Evolutionary conservation across 2,329 filamentous ascomycete species (phyloP).

Genomic region (Pezicula radicicola): DNA sequence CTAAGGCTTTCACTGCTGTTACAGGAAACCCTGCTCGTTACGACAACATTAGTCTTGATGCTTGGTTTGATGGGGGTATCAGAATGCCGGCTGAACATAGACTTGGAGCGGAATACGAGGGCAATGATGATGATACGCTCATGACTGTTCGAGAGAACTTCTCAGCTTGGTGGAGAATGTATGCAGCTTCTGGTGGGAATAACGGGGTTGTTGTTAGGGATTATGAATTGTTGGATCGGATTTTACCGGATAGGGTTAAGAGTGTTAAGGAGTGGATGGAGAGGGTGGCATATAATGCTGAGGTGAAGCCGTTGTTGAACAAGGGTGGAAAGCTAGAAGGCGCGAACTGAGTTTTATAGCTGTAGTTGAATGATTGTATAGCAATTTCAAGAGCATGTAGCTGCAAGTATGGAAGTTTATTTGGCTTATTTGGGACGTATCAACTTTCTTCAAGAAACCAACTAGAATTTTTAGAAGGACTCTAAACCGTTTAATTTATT

Average conservation of each 20-base stretch:
- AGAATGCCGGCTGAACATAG: slow-evolving; percentile 11
- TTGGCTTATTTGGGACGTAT: no score
- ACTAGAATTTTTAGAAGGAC: no score
- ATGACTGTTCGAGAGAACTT: slow-evolving; percentile 17
- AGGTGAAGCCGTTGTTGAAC: no score
- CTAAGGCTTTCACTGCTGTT: slow-evolving; percentile 11
- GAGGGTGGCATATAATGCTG: no score
- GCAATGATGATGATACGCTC: slow-evolving; percentile 12
- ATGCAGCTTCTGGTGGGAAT: slow-evolving; percentile 5
- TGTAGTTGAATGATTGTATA: no score
- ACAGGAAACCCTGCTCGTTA: slow-evolving; percentile 16
- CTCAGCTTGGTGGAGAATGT: slow-evolving; percentile 18
- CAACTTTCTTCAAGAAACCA: no score
- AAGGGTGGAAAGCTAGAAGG: no score
- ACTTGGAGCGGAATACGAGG: slow-evolving; percentile 14
- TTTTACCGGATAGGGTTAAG: slow-evolving; percentile 17
- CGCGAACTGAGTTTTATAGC: no score
- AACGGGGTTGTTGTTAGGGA: slow-evolving; percentile 13
- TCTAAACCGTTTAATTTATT: no score
- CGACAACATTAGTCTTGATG: slow-evolving; percentile 14
- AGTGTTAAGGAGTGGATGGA: slow-evolving; percentile 19
- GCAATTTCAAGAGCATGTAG: no score
- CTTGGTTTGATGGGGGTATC: slow-evolving; percentile 11
- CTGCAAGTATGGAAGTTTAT: no score
- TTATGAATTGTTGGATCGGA: slow-evolving; percentile 18